Evolutionary conservation across 169 alveolate species (phyloP).

Genomic region (Toxoplasma gondii): DNA sequence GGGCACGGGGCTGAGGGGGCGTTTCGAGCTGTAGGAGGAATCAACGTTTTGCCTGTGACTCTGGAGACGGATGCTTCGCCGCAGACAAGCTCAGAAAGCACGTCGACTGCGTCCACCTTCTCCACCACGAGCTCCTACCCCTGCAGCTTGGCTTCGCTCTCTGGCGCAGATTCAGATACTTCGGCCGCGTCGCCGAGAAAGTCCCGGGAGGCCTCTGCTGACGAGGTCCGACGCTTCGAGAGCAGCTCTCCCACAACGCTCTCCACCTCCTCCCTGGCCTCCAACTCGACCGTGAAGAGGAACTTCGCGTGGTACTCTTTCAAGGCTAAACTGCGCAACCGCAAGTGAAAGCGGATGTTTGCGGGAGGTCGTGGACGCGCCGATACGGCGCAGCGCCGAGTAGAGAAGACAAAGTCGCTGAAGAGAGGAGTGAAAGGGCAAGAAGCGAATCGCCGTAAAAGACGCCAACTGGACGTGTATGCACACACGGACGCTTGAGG

Average conservation of each 20-base stretch:
- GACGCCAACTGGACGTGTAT: too few species aligned
- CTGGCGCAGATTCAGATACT: neutral
- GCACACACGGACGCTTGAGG: too few species aligned
- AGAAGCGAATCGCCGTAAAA: too few species aligned
- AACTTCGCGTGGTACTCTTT: neutral
- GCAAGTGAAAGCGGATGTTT: neutral
- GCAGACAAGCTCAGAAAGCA: neutral
- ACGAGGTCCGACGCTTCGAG: neutral
- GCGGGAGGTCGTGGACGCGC: neutral
- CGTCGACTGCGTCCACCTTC: neutral
- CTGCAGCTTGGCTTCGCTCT: neutral
- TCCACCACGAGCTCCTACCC: neutral
- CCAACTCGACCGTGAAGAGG: neutral
- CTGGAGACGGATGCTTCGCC: neutral
- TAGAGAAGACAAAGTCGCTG: neutral
- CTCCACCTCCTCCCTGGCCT: neutral
- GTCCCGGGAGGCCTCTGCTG: neutral
- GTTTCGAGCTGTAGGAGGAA: neutral
- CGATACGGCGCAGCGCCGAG: neutral
- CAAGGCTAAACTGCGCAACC: neutral
- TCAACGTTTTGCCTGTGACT: neutral
- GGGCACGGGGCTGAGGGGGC: neutral
- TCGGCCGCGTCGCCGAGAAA: neutral
- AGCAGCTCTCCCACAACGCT: neutral
- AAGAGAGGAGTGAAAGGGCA: neutral